These are phyloP conservation scores for Fusarium circinatum DNA, from an alignment of 2,329 filamentous ascomycete species.

Conservation along the genomic window DNA sequence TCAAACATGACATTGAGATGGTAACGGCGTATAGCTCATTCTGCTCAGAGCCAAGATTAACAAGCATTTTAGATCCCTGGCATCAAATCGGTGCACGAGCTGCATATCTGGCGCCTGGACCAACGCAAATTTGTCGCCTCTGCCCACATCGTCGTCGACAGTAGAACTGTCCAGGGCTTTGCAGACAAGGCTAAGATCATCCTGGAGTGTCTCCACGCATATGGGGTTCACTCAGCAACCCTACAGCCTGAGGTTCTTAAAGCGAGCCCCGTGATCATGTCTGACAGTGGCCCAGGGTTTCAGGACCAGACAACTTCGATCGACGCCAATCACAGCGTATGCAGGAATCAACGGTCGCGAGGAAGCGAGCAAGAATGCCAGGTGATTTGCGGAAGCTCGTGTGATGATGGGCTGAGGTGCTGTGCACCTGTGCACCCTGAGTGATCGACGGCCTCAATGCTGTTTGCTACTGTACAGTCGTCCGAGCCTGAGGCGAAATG, in stretches of 20 bases:
- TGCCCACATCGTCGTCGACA: conserved; percentile 72
- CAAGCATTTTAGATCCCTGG: conserved; percentile 67
- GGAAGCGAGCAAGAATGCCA: conserved; percentile 54
- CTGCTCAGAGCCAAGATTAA: conserved; percentile 19
- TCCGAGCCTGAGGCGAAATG: conserved; percentile 1
- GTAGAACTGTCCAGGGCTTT: conserved; percentile 67
- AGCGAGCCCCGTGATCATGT: conserved; percentile 17
- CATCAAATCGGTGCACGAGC: conserved; percentile 73
- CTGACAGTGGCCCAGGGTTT: conserved; percentile 11
- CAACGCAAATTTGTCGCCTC: conserved; percentile 76
- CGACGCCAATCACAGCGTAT: conserved; percentile 9
- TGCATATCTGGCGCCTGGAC: conserved; percentile 79
- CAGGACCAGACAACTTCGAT: conserved; percentile 17
- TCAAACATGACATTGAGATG: conserved; percentile 75
- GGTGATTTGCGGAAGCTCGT: conserved; percentile 61
- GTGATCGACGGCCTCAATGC: conserved; percentile 30
- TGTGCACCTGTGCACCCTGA: conserved; percentile 48
- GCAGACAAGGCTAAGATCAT: conserved; percentile 69
- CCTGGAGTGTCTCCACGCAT: conserved; percentile 76
- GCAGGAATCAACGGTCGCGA: conserved; percentile 24
- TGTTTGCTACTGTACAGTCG: conserved; percentile 1
- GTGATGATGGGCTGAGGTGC: conserved; percentile 63
- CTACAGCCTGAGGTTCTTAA: conserved; percentile 70
- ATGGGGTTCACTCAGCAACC: conserved; percentile 77
- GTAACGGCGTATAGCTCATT: conserved; percentile 47